Evolutionary conservation across 306 rosid species (phyloP).

Genomic region (Ziziphus jujuba): DNA sequence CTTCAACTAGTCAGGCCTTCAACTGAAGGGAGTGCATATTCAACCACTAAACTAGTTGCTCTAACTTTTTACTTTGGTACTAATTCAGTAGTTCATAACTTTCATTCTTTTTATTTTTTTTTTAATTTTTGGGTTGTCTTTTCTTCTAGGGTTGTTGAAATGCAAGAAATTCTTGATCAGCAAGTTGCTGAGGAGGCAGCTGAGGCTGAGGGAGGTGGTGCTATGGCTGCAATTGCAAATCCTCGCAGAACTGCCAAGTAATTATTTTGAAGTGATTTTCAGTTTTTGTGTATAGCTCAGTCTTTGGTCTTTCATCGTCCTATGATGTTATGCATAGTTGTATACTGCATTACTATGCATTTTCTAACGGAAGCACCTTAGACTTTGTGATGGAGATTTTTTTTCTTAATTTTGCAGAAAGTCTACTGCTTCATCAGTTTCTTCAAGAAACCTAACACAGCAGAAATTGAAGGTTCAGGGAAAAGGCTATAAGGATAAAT

Average conservation of each 20-base stretch:
- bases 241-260: slow-evolving; percentile 70
- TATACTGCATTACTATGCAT: neutral
- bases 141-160: slow-evolving; percentile 81
- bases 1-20: no score
- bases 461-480: slow-evolving; percentile 82
- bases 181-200: slow-evolving; percentile 98
- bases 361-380: neutral
- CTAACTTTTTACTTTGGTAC: slow-evolving; percentile 5
- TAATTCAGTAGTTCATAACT: slow-evolving; percentile 9
- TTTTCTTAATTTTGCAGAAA: slow-evolving; percentile 51
- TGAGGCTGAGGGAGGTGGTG: slow-evolving; percentile 93
- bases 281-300: slow-evolving; percentile 4
- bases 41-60: neutral
- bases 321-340: neutral
- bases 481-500: slow-evolving; percentile 90
- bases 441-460: slow-evolving; percentile 65
- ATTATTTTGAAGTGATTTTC: slow-evolving; percentile 32
- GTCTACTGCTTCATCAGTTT: slow-evolving; percentile 46
- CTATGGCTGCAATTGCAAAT: slow-evolving; percentile 67
- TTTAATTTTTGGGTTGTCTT: neutral
- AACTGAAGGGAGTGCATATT: neutral
- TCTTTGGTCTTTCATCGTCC: slow-evolving; percentile 18
- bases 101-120: slow-evolving; percentile 16
- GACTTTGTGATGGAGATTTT: neutral
- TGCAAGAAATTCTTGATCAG: slow-evolving; percentile 96